phyloP scores from a whole-genome alignment of 2,329 filamentous ascomycete genomes.

The Albophoma yamanashiensis region DNA sequence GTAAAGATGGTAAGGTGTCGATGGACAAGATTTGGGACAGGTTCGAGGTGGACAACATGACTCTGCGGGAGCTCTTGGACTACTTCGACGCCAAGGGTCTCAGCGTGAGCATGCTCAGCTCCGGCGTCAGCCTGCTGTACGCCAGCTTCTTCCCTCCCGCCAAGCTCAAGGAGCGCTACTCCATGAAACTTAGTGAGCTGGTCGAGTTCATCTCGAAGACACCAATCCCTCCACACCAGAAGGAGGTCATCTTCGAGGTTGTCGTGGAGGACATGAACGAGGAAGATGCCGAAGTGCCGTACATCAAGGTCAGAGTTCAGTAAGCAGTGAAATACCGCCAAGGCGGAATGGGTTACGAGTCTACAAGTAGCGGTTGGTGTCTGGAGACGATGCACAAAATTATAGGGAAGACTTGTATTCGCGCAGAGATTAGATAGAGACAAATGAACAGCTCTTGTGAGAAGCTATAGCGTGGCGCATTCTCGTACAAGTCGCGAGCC shows the following conservation, averaged over 20 bases:
- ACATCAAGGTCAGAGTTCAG: slow-evolving; percentile 75
- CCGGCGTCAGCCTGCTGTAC: slow-evolving; percentile 90
- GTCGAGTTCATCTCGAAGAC: slow-evolving; percentile 88
- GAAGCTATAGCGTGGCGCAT: neutral
- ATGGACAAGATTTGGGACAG: slow-evolving; percentile 98
- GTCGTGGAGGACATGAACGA: slow-evolving; percentile 81
- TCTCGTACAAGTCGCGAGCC: neutral
- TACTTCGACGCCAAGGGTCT: slow-evolving; percentile 75
- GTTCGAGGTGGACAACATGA: slow-evolving; percentile 82
- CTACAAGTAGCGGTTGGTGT: neutral
- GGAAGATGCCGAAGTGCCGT: slow-evolving; percentile 94
- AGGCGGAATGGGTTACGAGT: slow-evolving; percentile 4
- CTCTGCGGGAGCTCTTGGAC: slow-evolving; percentile 72
- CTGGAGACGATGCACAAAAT: neutral
- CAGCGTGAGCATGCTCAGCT: slow-evolving; percentile 85
- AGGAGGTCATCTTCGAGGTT: slow-evolving; percentile 93
- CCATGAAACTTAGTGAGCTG: slow-evolving; percentile 77
- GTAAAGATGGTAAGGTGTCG: slow-evolving; percentile 65
- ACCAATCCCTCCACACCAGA: slow-evolving; percentile 80
- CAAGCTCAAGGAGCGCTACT: slow-evolving; percentile 72
- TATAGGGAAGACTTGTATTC: neutral
- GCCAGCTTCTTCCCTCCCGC: slow-evolving; percentile 78
- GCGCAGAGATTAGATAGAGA: neutral
- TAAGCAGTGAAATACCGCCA: slow-evolving; percentile 5
- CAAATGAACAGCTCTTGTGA: neutral